Conservation (phyloP, 441 rosid genomes). For the Sinapis alba region DNA sequence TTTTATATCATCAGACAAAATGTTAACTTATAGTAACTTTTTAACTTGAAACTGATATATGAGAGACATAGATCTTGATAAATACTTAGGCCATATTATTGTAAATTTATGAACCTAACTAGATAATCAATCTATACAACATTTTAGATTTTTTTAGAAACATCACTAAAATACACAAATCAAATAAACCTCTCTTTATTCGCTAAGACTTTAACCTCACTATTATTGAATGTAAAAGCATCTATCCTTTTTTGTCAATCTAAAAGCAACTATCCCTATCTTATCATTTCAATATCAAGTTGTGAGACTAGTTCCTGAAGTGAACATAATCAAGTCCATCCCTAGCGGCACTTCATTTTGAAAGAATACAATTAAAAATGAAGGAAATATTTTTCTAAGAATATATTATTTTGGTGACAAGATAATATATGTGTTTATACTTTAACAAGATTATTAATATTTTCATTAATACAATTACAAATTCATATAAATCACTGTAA, state of each 20-base stretch:
- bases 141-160: too few relatives aligned
- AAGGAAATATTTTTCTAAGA: too few relatives aligned
- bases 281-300: neutral
- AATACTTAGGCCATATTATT: neutral
- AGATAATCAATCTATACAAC: too few relatives aligned
- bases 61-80: neutral
- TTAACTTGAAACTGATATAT: too few relatives aligned
- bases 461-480: too few relatives aligned
- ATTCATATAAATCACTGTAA: too few relatives aligned
- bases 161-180: too few relatives aligned
- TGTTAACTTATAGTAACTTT: neutral
- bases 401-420: too few relatives aligned
- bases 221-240: conserved; percentile 5
- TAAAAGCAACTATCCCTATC: neutral
- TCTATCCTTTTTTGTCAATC: neutral
- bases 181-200: neutral
- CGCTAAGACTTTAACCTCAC: neutral
- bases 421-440: too few relatives aligned
- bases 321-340: neutral
- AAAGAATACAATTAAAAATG: too few relatives aligned
- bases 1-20: neutral
- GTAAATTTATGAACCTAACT: neutral
- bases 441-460: too few relatives aligned
- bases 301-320: neutral
- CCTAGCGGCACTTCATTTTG: too few relatives aligned